Evolutionary conservation across 805 yeast genomes (phyloP).

Genomic region (Kurtzmaniella fragi): DNA sequence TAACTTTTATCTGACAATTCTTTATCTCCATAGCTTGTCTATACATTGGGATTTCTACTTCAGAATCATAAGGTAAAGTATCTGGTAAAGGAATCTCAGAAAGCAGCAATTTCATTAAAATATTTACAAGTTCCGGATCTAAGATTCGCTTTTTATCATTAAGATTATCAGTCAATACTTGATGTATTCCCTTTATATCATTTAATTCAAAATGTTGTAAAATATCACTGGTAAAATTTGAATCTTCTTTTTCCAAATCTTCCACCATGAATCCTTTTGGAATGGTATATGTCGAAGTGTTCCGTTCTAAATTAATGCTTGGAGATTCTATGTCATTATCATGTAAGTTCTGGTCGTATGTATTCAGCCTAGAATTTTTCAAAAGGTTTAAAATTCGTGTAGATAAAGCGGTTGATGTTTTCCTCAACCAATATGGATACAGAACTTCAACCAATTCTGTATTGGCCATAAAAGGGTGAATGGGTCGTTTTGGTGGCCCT

Average conservation of each 20-base stretch:
- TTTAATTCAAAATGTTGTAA: too few relatives aligned
- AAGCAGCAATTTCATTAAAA: constrained; percentile 2
- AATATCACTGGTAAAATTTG: too few relatives aligned
- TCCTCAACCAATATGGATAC: constrained; percentile 2
- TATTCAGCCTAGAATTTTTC: not conserved
- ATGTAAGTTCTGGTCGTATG: too few relatives aligned
- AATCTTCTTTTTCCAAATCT: too few relatives aligned
- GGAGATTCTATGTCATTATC: too few relatives aligned
- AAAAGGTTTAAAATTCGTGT: not conserved
- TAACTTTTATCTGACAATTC: not conserved
- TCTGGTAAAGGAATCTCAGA: constrained; percentile 3
- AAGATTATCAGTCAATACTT: too few relatives aligned
- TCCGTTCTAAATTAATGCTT: too few relatives aligned
- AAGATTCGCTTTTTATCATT: not conserved
- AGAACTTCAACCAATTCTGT: constrained; percentile 2
- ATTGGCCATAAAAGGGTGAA: constrained; percentile 4
- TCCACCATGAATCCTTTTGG: too few relatives aligned
- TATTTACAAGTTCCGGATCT: constrained; percentile 3
- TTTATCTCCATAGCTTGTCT: not conserved
- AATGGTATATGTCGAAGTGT: too few relatives aligned
- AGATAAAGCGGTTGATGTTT: constrained; percentile 1
- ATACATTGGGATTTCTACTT: constrained; percentile 3
- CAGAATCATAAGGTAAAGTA: not conserved
- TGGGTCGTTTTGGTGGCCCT: not conserved
- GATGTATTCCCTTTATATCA: too few relatives aligned